Base-by-base conservation (phyloP, 1,284 basidiomycete species). In the Blastosporella zonata region DNA sequence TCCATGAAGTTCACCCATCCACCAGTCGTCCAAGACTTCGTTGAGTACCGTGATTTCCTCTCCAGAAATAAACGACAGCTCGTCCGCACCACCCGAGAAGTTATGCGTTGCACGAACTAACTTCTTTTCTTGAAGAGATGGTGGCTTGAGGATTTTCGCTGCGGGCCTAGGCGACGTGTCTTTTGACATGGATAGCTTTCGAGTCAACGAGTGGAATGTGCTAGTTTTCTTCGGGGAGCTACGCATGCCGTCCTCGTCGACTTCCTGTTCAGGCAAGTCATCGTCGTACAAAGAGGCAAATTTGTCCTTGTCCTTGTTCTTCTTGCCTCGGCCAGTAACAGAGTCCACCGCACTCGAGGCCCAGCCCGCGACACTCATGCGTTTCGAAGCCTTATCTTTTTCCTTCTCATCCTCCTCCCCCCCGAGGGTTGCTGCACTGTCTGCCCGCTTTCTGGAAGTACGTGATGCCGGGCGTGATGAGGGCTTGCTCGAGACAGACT, bases 21-120 rank as follows among this genome's bases (percentile, higher is more conserved):
- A 91, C 91, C 91, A 94, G 47, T 82, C 89, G 49, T 87, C 85
- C 28, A 89, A 70, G 0, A 91, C 85, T 63, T 92, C 87, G 31
- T 81, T 81, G 20, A 88, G 60, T 15, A 93, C 83, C 15, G 75
- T 64, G 49, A 94, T 85, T 55, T 89, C 79, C 41, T 87, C 84
- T 0, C 90, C 91, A 6, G 73, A 69, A 48, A 69, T 75, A 67
- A 93, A 85, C 27, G 76, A 77, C 36, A 94, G 70, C 64, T 93
- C 91, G 58, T 93, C 90, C 2, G 79, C 72, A 6, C 78, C 79
- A 0, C 81, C 87, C 0, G 72, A 67, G 63, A 90, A 93, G 61
- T 89, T 86, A 60, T 86, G 81, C 54, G 87, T 59, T 0, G 87
- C 90, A 42, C 81, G 77, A 43, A 88, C 84, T 17, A 78, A 50